Percentiles rank a stretch among this genome's conserved stretches.
These are phyloP conservation scores for Paecilomyces fulvus DNA, from an alignment of 2,329 filamentous ascomycete species.

Conservation along the genomic window DNA sequence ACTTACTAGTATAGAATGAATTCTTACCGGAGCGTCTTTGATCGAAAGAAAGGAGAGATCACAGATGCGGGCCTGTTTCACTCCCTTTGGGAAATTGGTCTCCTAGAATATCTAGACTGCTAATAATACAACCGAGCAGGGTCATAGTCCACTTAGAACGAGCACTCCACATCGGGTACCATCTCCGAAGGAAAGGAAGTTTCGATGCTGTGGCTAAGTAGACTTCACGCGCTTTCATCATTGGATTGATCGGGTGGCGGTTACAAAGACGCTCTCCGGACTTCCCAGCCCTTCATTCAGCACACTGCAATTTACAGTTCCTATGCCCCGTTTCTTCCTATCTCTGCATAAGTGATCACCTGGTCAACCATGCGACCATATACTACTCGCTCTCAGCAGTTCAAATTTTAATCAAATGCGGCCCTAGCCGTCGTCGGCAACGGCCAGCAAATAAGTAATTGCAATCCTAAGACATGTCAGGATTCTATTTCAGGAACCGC, in stretches of 20 bases:
- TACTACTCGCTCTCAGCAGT: background rate
- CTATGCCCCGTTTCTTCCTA: background rate
- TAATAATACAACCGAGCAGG: background rate
- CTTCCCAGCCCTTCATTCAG: background rate
- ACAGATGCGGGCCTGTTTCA: background rate
- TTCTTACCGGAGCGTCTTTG: background rate
- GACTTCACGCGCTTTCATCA: background rate
- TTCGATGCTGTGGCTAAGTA: background rate
- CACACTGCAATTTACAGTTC: background rate
- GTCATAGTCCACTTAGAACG: background rate
- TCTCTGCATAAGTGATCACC: background rate
- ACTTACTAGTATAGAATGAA: background rate
- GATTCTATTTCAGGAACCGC: background rate
- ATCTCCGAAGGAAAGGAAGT: background rate
- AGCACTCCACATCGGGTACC: background rate
- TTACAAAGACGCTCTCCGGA: background rate
- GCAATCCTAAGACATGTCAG: background rate
- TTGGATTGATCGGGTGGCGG: background rate
- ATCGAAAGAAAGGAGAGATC: background rate
- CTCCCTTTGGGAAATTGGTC: background rate
- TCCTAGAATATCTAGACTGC: background rate
- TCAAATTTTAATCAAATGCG: background rate
- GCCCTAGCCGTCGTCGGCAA: background rate
- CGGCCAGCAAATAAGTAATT: background rate
- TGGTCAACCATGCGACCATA: background rate